Evolutionary conservation across 768 basidiomycete genomes (phyloP).

Genomic region (Rubroboletus satanas): DNA sequence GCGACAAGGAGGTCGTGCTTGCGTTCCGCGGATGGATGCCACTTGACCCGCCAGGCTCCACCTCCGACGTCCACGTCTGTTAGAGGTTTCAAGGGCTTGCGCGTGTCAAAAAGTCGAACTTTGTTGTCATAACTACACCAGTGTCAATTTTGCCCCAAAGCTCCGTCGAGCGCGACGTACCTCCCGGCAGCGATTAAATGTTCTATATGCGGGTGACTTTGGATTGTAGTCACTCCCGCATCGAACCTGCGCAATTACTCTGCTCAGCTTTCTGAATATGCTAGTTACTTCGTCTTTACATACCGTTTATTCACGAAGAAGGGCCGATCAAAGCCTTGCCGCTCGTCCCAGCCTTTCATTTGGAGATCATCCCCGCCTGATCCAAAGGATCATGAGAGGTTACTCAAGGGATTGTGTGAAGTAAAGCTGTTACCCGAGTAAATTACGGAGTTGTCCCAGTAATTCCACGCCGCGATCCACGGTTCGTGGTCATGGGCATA

Average conservation of each 20-base stretch:
- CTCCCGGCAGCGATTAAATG: conserved; percentile 88
- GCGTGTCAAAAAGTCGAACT: conserved; percentile 78
- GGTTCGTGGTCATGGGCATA: conserved; percentile 90
- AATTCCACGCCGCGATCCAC: conserved; percentile 91
- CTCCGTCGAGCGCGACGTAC: conserved; percentile 37
- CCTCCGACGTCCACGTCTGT: conserved; percentile 70
- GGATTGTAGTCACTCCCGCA: conserved; percentile 89
- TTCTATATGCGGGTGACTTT: conserved; percentile 75
- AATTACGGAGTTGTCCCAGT: conserved; percentile 74
- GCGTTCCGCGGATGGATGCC: conserved; percentile 76
- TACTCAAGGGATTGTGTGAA: not conserved
- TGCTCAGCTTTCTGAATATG: not conserved
- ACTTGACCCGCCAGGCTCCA: conserved; percentile 94
- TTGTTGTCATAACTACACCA: conserved; percentile 71
- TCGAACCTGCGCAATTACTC: conserved; percentile 60
- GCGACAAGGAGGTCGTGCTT: conserved; percentile 81
- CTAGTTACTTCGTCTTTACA: not conserved
- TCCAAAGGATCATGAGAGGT: not conserved
- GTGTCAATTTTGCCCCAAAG: not conserved
- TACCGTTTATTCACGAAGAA: conserved; percentile 73
- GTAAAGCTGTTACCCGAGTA: conserved; percentile 67
- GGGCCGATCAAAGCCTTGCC: conserved; percentile 57
- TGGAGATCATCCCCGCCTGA: conserved; percentile 90
- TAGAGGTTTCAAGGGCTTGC: conserved; percentile 60
- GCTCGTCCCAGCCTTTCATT: conserved; percentile 88